A percentile compares a stretch with the other conserved stretches of the same genome.
Evolutionary conservation across 2,329 filamentous ascomycete species (phyloP).

Genomic region (Sclerotinia borealis): DNA sequence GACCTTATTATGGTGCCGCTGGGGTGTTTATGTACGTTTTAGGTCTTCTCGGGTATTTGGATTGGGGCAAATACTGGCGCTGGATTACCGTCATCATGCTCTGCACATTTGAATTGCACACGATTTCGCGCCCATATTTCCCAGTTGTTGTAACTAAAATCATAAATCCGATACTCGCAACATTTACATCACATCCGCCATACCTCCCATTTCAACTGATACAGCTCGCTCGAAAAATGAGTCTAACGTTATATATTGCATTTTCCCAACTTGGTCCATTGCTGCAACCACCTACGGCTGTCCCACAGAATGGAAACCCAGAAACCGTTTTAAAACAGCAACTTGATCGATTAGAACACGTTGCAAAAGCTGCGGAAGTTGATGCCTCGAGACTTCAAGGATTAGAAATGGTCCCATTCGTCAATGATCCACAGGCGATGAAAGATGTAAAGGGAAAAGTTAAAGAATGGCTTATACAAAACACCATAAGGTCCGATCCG

Average conservation of each 20-base stretch:
- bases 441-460: constrained; percentile 63
- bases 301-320: constrained; percentile 34
- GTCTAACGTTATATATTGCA: constrained; percentile 75
- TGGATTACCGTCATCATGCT: constrained; percentile 52
- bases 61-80: constrained; percentile 60
- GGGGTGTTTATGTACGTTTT: constrained; percentile 55
- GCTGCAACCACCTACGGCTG: constrained; percentile 36
- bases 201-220: constrained; percentile 85
- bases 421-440: constrained; percentile 60
- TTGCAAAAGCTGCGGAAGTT: constrained; percentile 54
- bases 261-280: constrained; percentile 74
- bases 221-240: constrained; percentile 65
- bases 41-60: constrained; percentile 59
- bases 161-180: constrained; percentile 41
- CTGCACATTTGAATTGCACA: constrained; percentile 51
- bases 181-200: constrained; percentile 43
- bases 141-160: constrained; percentile 40
- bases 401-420: constrained; percentile 76
- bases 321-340: constrained; percentile 53
- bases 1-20: constrained; percentile 56
- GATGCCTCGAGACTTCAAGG: constrained; percentile 67
- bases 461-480: constrained; percentile 82
- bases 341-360: constrained; percentile 59
- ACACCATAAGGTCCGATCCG: constrained; percentile 71
- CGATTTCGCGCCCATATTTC: constrained; percentile 48